Conservation (phyloP, 176 grass and related monocot species). For the Rhynchospora tenuis region DNA sequence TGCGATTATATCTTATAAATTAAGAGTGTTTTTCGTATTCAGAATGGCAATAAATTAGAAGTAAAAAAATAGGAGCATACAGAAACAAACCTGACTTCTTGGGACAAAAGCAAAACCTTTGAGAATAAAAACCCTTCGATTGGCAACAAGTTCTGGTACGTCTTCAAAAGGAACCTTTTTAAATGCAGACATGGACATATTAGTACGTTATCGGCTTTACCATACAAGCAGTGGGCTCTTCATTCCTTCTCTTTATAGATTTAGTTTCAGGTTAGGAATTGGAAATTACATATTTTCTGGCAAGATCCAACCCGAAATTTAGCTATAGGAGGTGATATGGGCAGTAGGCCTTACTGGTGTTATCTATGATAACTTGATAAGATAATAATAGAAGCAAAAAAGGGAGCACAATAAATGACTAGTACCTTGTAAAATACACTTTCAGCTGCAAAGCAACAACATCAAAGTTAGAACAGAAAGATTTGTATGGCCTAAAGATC, state of each 20-base stretch:
- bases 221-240: background rate
- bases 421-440: constrained; percentile 82
- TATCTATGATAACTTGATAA: background rate
- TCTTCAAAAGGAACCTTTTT: constrained; percentile 93
- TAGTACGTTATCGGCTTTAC: background rate
- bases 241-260: background rate
- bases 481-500: background rate
- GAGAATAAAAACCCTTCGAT: constrained; percentile 64
- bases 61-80: constrained; percentile 9
- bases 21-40: constrained; percentile 7
- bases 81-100: constrained; percentile 68
- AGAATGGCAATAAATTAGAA: background rate
- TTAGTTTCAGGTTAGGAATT: background rate
- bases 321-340: background rate
- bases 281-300: background rate
- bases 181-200: constrained; percentile 10
- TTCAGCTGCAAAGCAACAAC: constrained; percentile 60
- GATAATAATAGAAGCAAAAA: constrained; percentile 16
- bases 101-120: constrained; percentile 97
- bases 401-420: background rate
- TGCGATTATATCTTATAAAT: constrained; percentile 11
- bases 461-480: constrained; percentile 8
- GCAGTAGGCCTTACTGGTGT: background rate
- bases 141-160: constrained; percentile 79
- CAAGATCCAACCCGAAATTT: background rate